Base-by-base conservation (phyloP, 208 protist species). In the Leishmania turanica region DNA sequence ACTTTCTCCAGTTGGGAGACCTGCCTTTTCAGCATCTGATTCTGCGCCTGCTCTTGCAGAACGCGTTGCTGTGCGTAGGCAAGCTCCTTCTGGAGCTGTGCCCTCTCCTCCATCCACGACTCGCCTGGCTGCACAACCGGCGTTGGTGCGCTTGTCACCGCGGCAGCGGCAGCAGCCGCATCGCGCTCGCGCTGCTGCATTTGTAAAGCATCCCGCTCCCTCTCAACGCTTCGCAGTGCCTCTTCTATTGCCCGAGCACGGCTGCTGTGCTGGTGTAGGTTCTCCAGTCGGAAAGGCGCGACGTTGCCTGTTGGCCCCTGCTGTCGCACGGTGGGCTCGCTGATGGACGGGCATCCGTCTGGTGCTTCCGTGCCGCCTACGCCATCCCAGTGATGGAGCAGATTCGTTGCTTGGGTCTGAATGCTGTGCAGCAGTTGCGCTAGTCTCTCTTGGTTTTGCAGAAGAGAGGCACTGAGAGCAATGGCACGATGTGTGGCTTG, bases 131-230 rank as follows among this genome's bases (percentile, higher is more conserved):
- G 62, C 2, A 74, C 31, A n/a, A 68, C 72, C 27, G 77, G 1
- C 13, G 69, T 0, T 19, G 62, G 3, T 3, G 77, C 49, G 62
- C 37, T 42, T 51, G n/a, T 15, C 42, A 42, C 80, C 15, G 37
- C 17, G 2, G 64, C 53, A 24, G 6, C 70, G 8, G 34, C n/a
- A 3, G 65, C 82, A 27, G 31, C 17, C 15, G 64, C 27, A 37
- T 89, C 60, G 47, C 85, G 53, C 34, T 78, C 66, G 47, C 54
- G 45, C 49, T 88, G 65, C 72, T 88, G 87, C 7, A 49, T 65
- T 70, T 77, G 82, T n/a, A 91, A 70, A 15, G 84, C 74, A 65
- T 93, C 84, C 0, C 90, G 82, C 80, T 89, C 90, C 49, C 53
- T 42, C 75, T 93, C 83, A 7, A 90, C 49, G 13, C 47, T 81